Percentiles rank a stretch among this genome's conserved stretches.
Evolutionary conservation across 2,329 filamentous ascomycete genomes (phyloP).

Genomic region (Macrophomina tecta): DNA sequence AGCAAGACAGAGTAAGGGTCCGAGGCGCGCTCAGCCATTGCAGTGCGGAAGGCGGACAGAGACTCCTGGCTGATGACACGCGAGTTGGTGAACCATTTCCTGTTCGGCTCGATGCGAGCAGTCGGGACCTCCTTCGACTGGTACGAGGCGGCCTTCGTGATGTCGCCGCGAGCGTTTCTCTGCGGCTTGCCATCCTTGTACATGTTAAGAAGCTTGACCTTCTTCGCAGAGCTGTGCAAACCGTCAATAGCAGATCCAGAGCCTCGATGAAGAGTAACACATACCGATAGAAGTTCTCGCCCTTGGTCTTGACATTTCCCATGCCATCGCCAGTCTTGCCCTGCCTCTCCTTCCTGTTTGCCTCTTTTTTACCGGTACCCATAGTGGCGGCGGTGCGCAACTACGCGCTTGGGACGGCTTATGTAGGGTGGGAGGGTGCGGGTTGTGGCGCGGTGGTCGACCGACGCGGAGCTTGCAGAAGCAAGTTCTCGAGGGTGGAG

Average conservation of each 20-base stretch:
- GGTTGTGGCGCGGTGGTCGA: neutral
- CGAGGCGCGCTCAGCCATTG: conserved; percentile 85
- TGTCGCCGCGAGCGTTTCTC: conserved; percentile 81
- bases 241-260: conserved; percentile 10
- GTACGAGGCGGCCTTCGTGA: conserved; percentile 82
- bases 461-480: conserved; percentile 28
- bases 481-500: conserved; percentile 6
- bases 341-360: conserved; percentile 79
- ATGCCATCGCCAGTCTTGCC: conserved; percentile 86
- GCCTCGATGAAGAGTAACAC: conserved; percentile 33
- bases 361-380: conserved; percentile 94
- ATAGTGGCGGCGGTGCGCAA: conserved; percentile 58
- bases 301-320: conserved; percentile 89
- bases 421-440: neutral
- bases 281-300: conserved; percentile 96
- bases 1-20: conserved; percentile 95
- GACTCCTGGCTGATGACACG: conserved; percentile 89
- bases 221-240: conserved; percentile 70
- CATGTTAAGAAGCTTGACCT: conserved; percentile 87
- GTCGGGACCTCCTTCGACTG: conserved; percentile 82
- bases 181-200: conserved; percentile 85
- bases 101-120: conserved; percentile 91
- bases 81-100: conserved; percentile 98
- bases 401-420: neutral
- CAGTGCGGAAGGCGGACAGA: conserved; percentile 83